Conservation (phyloP, 73 alveolate genomes). For the Stentor coeruleus region DNA sequence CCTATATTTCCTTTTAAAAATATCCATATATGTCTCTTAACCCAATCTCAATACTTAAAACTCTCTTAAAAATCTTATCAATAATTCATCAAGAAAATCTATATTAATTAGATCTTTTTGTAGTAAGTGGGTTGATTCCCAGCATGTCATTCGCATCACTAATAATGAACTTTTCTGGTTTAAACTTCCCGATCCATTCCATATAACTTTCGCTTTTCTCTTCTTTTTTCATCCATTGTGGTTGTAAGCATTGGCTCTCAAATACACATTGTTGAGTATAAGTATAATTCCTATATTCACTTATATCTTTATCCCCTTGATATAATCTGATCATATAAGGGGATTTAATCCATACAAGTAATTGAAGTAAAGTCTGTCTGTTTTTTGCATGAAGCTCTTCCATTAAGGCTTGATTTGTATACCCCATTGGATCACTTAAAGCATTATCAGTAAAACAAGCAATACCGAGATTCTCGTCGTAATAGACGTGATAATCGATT, state of each 20-base stretch:
- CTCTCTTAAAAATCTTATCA: no score
- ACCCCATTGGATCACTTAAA: slow-evolving; percentile 12
- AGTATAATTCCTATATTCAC: neutral
- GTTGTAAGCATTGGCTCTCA: slow-evolving; percentile 3
- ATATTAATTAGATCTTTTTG: no score
- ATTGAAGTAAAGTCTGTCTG: neutral
- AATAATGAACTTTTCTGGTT: neutral
- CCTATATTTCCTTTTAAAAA: no score
- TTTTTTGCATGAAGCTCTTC: slow-evolving; percentile 17
- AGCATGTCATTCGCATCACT: neutral
- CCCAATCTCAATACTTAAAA: no score
- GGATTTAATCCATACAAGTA: neutral
- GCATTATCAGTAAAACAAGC: neutral
- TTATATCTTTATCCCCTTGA: neutral
- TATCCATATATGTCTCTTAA: no score
- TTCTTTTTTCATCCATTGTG: neutral
- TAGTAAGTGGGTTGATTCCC: neutral
- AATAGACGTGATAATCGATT: neutral
- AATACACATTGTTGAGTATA: neutral
- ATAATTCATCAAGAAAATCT: no score
- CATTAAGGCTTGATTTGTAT: neutral
- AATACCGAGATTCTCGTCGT: slow-evolving; percentile 10
- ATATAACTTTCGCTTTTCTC: neutral
- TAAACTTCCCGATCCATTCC: slow-evolving; percentile 14
- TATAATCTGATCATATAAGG: neutral